phyloP scores from a whole-genome alignment of 768 basidiomycete species.

The Tephrocybe sp. region DNA sequence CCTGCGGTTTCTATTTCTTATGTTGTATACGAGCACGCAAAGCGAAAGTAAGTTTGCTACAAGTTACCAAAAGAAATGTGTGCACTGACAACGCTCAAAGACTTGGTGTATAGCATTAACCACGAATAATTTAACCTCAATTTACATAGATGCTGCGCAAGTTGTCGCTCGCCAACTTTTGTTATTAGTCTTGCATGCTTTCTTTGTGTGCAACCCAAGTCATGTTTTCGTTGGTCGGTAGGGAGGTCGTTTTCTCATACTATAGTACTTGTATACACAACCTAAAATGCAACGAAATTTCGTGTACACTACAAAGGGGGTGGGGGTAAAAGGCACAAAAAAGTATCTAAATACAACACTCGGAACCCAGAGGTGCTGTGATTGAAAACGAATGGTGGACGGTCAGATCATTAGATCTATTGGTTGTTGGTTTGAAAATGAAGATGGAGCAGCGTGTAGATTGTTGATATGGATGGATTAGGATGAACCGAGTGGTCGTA shows the following conservation, averaged over 20 bases:
- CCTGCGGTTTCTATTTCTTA: conserved; percentile 97
- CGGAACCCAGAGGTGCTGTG: conserved; percentile 1
- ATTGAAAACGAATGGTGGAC: conserved; percentile 18
- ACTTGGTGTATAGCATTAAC: conserved; percentile 53
- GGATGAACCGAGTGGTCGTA: conserved; percentile 13
- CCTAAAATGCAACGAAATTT: conserved; percentile 8
- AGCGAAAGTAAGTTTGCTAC: conserved; percentile 59
- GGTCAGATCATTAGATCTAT: conserved; percentile 24
- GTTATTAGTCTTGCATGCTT: background rate
- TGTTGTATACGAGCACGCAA: conserved; percentile 88
- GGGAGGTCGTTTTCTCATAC: conserved; percentile 12
- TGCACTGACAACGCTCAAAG: conserved; percentile 27
- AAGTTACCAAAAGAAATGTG: too few species aligned
- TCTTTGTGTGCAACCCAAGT: background rate
- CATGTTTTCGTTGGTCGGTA: background rate
- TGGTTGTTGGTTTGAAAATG: conserved; percentile 8
- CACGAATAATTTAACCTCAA: conserved; percentile 14
- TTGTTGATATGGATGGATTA: conserved; percentile 13
- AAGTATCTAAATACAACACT: conserved; percentile 11
- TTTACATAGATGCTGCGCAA: conserved; percentile 9
- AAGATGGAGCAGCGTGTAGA: conserved; percentile 7
- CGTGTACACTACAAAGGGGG: conserved; percentile 8
- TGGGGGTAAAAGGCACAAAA: conserved; percentile 2
- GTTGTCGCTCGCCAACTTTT: conserved; percentile 5
- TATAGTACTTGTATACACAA: conserved; percentile 14